These are phyloP conservation scores for Berberis vulgaris DNA, from an alignment of 164 flowering plant species.

Conservation along the genomic window DNA sequence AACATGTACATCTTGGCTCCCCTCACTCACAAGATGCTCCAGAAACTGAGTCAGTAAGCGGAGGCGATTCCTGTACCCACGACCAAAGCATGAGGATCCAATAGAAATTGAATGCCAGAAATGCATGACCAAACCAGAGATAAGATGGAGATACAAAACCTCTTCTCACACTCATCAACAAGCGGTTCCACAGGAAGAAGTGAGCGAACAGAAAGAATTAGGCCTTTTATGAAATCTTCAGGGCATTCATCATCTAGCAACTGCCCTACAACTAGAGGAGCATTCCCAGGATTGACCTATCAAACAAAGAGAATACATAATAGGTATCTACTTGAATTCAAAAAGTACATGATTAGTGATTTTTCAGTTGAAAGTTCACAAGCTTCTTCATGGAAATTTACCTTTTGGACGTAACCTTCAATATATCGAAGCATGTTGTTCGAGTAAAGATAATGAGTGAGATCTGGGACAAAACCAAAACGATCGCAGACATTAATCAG, in stretches of 20 bases:
- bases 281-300: constrained; percentile 98
- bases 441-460: constrained; percentile 88
- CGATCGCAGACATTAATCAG: constrained; percentile 99
- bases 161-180: constrained; percentile 96
- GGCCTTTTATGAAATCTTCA: constrained; percentile 98
- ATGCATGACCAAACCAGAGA: neutral
- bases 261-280: constrained; percentile 98
- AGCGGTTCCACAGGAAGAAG: constrained; percentile 99
- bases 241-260: constrained; percentile 99
- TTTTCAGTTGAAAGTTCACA: neutral
- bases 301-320: constrained; percentile 5
- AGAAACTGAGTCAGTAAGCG: constrained; percentile 94
- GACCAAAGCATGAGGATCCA: constrained; percentile 10
- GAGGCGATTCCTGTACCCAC: constrained; percentile 76
- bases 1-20: constrained; percentile 99
- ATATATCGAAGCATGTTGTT: constrained; percentile 98
- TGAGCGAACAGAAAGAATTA: constrained; percentile 50
- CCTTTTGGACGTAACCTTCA: constrained; percentile 99
- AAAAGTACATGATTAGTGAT: neutral
- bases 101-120: neutral
- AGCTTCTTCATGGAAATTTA: constrained; percentile 15
- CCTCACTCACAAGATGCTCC: constrained; percentile 99
- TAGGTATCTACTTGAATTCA: neutral
- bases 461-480: constrained; percentile 97
- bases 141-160: constrained; percentile 31